Conservation (phyloP, 176 grass and related monocot genomes). For the Triticum timopheevii region DNA sequence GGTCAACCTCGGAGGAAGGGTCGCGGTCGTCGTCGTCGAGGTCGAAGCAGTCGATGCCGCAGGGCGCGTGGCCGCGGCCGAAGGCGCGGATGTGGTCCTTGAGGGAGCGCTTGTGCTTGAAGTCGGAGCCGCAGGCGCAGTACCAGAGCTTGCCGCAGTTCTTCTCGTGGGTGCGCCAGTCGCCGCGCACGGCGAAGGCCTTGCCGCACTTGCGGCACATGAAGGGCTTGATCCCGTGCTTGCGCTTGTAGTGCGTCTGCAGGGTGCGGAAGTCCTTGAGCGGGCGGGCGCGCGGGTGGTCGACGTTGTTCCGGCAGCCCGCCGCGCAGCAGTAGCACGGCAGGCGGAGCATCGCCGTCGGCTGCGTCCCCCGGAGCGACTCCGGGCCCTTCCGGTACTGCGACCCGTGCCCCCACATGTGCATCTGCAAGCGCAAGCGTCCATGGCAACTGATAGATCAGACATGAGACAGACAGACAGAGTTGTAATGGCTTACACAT, state of each 20-base stretch:
- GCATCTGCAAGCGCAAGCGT: slow-evolving; percentile 49
- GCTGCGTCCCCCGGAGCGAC: slow-evolving; percentile 73
- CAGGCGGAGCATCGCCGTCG: slow-evolving; percentile 83
- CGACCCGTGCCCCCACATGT: slow-evolving; percentile 89
- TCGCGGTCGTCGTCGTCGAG: slow-evolving; percentile 54
- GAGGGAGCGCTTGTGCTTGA: slow-evolving; percentile 89
- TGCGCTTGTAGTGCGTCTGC: slow-evolving; percentile 87
- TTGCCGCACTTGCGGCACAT: slow-evolving; percentile 97
- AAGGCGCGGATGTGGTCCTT: slow-evolving; percentile 86
- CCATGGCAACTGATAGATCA: neutral
- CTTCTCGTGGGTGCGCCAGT: slow-evolving; percentile 96
- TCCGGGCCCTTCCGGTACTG: slow-evolving; percentile 85
- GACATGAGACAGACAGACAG: neutral
- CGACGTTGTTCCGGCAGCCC: slow-evolving; percentile 83
- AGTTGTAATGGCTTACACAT: neutral
- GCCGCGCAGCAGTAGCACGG: slow-evolving; percentile 91
- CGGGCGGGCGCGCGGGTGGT: slow-evolving; percentile 70
- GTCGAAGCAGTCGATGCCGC: slow-evolving; percentile 77
- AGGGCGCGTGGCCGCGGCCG: slow-evolving; percentile 59
- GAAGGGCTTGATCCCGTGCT: slow-evolving; percentile 96
- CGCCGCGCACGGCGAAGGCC: slow-evolving; percentile 87
- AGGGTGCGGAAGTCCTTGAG: slow-evolving; percentile 91
- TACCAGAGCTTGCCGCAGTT: slow-evolving; percentile 99
- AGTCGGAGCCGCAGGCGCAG: slow-evolving; percentile 86
- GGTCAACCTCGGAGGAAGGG: slow-evolving; percentile 62